Evolutionary conservation across 2,329 filamentous ascomycete species (phyloP).

Genomic region (Stromatinia cepivora): DNA sequence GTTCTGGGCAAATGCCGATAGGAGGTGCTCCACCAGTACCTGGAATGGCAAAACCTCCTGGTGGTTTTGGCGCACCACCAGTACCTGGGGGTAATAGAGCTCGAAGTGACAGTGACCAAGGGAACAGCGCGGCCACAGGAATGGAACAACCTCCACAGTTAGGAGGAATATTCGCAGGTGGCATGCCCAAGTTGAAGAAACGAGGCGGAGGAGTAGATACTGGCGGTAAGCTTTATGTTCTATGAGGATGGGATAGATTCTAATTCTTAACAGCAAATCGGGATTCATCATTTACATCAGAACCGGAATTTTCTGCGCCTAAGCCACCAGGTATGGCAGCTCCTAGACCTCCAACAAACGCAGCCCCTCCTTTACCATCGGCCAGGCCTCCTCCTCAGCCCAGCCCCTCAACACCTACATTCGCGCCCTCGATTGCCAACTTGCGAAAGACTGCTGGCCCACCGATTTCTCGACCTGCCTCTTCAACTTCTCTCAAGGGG

Average conservation of each 20-base stretch:
- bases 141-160: conserved; percentile 73
- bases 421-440: conserved; percentile 57
- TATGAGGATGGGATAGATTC: conserved; percentile 1
- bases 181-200: conserved; percentile 94
- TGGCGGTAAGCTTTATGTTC: conserved; percentile 51
- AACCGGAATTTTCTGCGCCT: conserved; percentile 69
- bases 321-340: conserved; percentile 55
- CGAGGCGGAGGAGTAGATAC: conserved; percentile 78
- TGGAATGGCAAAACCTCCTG: conserved; percentile 57
- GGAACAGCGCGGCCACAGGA: conserved; percentile 45
- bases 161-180: conserved; percentile 84
- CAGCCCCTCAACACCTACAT: conserved; percentile 50
- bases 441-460: conserved; percentile 58
- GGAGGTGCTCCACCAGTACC: conserved; percentile 83
- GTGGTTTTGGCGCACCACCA: conserved; percentile 66
- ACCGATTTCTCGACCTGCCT: conserved; percentile 56
- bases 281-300: conserved; percentile 75
- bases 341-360: conserved; percentile 59
- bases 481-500: conserved; percentile 61
- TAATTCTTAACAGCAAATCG: conserved; percentile 53
- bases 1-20: conserved; percentile 60
- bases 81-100: conserved; percentile 65
- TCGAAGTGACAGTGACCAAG: conserved; percentile 81
- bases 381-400: conserved; percentile 48
- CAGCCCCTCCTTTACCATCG: conserved; percentile 49